These are phyloP conservation scores for Agrocybe pediades DNA, from an alignment of 768 basidiomycete species.

Conservation along the genomic window DNA sequence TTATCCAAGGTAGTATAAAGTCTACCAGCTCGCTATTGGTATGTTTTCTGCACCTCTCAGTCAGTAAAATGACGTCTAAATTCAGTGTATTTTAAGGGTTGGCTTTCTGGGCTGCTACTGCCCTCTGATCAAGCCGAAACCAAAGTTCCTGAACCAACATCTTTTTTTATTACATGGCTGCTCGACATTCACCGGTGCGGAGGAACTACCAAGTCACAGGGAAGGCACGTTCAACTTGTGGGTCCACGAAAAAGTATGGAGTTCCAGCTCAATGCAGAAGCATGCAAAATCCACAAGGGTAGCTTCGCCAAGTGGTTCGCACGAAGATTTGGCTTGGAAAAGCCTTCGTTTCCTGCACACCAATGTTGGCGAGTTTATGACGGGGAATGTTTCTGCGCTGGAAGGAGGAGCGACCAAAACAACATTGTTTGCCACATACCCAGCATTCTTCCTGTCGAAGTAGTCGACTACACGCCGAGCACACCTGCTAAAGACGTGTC, in stretches of 20 bases:
- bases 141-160: neutral
- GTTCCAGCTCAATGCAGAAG: neutral
- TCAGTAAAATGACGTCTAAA: too few relatives aligned
- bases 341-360: neutral
- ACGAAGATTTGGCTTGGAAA: neutral
- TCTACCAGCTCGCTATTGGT: too few relatives aligned
- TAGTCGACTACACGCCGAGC: conserved; percentile 8
- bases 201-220: neutral
- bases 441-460: conserved; percentile 18
- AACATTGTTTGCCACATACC: conserved; percentile 22
- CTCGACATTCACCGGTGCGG: neutral
- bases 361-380: conserved; percentile 22
- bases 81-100: neutral
- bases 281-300: neutral
- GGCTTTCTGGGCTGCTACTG: too few relatives aligned
- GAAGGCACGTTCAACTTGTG: neutral
- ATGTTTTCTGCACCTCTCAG: too few relatives aligned
- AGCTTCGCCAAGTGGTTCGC: neutral
- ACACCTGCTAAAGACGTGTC: neutral
- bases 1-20: too few relatives aligned
- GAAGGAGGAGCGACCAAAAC: conserved; percentile 9
- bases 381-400: conserved; percentile 15
- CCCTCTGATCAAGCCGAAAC: too few relatives aligned
- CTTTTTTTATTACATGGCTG: conserved; percentile 2
- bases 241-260: neutral